Percentiles rank a stretch among this genome's conserved stretches.
Evolutionary conservation across 1,139 yeast species (phyloP).

Genomic region (Nakaseomyces kungkrabaensis): DNA sequence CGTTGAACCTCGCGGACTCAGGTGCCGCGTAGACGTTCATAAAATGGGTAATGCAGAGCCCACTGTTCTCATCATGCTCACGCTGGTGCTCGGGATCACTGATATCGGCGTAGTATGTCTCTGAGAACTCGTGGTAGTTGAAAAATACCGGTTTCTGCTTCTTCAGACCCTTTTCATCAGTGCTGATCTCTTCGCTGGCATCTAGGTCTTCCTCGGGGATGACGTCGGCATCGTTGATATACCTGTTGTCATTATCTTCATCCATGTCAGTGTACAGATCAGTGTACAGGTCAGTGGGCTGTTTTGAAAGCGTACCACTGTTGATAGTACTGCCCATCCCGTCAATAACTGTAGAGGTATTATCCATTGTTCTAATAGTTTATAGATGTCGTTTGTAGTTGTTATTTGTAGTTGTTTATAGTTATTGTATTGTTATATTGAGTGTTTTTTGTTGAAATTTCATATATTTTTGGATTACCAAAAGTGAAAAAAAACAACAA

Average conservation of each 20-base stretch:
- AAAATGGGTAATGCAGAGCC: conserved; percentile 51
- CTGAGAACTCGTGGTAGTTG: conserved; percentile 56
- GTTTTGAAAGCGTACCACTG: conserved; percentile 7
- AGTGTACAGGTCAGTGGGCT: conserved; percentile 1
- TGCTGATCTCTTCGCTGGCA: conserved; percentile 4
- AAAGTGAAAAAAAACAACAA: too few species aligned
- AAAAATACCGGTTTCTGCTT: conserved; percentile 36
- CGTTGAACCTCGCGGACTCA: conserved; percentile 27
- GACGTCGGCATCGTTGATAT: background rate
- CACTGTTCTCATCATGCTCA: conserved; percentile 25
- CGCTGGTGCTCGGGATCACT: conserved; percentile 7
- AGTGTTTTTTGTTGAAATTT: background rate
- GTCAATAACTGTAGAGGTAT: conserved; percentile 6
- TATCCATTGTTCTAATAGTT: background rate
- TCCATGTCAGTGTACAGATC: conserved; percentile 2
- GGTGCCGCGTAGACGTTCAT: conserved; percentile 42
- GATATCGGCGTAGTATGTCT: conserved; percentile 30
- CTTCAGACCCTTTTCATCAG: conserved; percentile 7
- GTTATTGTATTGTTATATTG: background rate
- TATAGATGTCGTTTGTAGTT: background rate
- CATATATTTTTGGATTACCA: too few species aligned
- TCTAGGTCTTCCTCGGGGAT: conserved; percentile 6
- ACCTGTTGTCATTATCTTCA: conserved; percentile 3
- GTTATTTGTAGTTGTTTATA: background rate
- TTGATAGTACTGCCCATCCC: conserved; percentile 9